Evolutionary conservation across 208 protist species (phyloP), one percentile per base, ranked within the genome.

Genomic region (Crithidia bombi): DNA sequence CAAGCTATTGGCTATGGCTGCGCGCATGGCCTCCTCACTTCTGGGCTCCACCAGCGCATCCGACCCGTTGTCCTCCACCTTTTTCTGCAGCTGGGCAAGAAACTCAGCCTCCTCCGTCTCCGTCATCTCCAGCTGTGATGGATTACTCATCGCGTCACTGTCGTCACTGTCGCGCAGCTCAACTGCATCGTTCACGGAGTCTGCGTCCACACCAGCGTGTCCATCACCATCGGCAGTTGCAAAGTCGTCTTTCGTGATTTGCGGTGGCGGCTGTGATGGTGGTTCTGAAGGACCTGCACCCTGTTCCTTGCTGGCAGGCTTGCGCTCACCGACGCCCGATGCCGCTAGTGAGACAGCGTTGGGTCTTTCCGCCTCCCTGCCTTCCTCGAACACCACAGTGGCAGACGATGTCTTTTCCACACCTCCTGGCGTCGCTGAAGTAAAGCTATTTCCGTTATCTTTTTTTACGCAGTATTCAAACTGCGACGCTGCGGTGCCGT

Each of bases 81-180:
- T 64, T 23, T 36, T 51, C 23, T 77, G 26, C 55, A 77, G 57
- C 50, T 77, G 64, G 26, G 63, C 71, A 1, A 77, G 56, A 11
- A 77, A 62, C 21, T 67, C 63, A 1, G 41, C 71, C 33, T 69
- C 71, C 38, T 77, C 71, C 0, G 38, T 47, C 12, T 23, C 71
- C 5, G 64, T 71, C 33, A 77, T 52, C 28, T 59, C 64, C 46
- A 77, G 36, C 33, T 71, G 46, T 21, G 71, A 64, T 2, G 44
- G 23, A 19, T 41, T 28, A n/a, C 35, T 69, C 35, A 66, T 35
- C 38, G 47, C 32, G 17, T 44, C 41, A 25, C 32, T 54, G 23
- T 58, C 58, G 2, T 39, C 51, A 39, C 63, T 65, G 44, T 69
- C 56, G 26, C 21, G 25, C 63, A 57, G 46, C 21, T 50, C 54